These are phyloP conservation scores for Notholithocarpus densiflorus DNA, from an alignment of 306 rosid genomes.

Conservation along the genomic window DNA sequence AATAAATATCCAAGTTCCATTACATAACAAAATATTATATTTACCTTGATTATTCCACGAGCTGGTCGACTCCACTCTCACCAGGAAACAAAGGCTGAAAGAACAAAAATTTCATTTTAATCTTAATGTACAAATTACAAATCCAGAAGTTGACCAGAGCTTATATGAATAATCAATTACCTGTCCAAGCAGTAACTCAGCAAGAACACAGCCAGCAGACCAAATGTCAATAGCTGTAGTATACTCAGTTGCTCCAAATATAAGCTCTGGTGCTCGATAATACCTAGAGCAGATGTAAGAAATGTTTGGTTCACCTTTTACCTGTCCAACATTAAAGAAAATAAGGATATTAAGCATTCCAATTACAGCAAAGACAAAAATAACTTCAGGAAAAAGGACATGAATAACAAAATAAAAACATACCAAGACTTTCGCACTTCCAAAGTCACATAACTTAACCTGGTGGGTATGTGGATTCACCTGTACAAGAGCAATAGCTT, in stretches of 20 bases:
- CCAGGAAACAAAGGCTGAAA: slow-evolving; percentile 94
- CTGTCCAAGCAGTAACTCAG: slow-evolving; percentile 95
- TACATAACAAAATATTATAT: not conserved
- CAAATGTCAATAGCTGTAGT: slow-evolving; percentile 89
- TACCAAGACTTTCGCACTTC: slow-evolving; percentile 99
- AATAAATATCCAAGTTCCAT: not conserved
- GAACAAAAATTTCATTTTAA: slow-evolving; percentile 2
- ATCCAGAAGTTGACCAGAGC: slow-evolving; percentile 1
- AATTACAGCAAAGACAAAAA: slow-evolving; percentile 5
- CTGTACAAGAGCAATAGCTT: slow-evolving; percentile 34
- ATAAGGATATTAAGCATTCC: not conserved
- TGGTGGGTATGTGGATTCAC: slow-evolving; percentile 99
- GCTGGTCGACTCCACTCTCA: slow-evolving; percentile 98
- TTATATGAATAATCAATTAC: slow-evolving; percentile 37
- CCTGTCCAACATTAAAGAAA: slow-evolving; percentile 46
- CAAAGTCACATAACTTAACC: slow-evolving; percentile 93
- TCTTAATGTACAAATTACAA: slow-evolving; percentile 3
- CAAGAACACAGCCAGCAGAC: slow-evolving; percentile 98
- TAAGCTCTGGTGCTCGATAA: slow-evolving; percentile 96
- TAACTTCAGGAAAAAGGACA: not conserved
- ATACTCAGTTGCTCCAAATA: slow-evolving; percentile 98
- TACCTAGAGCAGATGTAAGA: slow-evolving; percentile 96
- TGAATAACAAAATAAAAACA: slow-evolving; percentile 6
- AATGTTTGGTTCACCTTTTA: slow-evolving; percentile 95
- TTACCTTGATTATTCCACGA: slow-evolving; percentile 97